Conservation (phyloP, 345 rosid genomes). For the Erucastrum elatum region DNA sequence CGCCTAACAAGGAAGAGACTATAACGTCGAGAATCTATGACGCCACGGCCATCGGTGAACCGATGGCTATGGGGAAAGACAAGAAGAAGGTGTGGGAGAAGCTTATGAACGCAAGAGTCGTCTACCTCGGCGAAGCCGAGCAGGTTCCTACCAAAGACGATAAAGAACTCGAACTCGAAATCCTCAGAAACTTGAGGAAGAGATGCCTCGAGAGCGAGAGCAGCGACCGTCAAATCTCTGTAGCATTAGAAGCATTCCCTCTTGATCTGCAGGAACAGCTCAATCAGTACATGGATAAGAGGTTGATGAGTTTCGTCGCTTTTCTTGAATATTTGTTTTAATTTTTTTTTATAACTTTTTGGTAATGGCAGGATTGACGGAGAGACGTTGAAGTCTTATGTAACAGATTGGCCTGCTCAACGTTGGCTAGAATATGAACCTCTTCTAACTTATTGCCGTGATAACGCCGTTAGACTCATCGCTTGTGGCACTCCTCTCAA, state of each 20-base stretch:
- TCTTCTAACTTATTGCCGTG: constrained; percentile 77
- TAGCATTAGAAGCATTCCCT: constrained; percentile 85
- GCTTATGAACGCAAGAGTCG: constrained; percentile 75
- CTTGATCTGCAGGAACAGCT: constrained; percentile 72
- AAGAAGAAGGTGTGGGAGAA: constrained; percentile 87
- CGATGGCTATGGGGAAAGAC: constrained; percentile 82
- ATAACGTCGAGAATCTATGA: constrained; percentile 72
- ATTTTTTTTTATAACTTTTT: not conserved
- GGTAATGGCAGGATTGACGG: constrained; percentile 74
- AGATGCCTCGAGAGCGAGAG: constrained; percentile 53
- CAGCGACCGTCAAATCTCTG: constrained; percentile 50
- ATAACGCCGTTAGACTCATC: constrained; percentile 65
- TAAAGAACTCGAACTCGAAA: constrained; percentile 74
- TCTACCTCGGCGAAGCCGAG: constrained; percentile 91
- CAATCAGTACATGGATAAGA: constrained; percentile 61
- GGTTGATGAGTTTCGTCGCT: constrained; percentile 43
- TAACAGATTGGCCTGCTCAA: constrained; percentile 66
- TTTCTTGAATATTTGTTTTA: not conserved
- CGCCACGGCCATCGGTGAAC: constrained; percentile 89
- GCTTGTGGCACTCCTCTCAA: constrained; percentile 89
- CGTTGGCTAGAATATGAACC: constrained; percentile 90
- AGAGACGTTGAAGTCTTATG: constrained; percentile 63
- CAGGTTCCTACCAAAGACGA: constrained; percentile 87
- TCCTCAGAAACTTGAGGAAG: constrained; percentile 58
- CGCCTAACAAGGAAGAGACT: constrained; percentile 37